These are phyloP conservation scores for Tulasnella sp. DNA, from an alignment of 768 basidiomycete genomes.

Conservation along the genomic window DNA sequence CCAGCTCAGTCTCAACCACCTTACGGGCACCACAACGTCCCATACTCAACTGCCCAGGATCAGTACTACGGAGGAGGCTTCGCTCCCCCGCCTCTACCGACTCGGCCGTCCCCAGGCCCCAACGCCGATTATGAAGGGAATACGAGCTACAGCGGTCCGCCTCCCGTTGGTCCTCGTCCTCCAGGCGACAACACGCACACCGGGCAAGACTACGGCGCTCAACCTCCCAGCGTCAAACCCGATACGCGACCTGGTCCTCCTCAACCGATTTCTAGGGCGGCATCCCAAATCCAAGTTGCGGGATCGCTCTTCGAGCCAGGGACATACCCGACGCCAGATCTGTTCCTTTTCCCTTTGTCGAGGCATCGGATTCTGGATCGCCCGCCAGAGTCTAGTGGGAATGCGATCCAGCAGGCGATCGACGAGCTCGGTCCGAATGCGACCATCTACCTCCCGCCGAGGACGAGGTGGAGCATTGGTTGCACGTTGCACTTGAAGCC, in stretches of 20 bases:
- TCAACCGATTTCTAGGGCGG: neutral
- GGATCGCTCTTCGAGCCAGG: slow-evolving; percentile 13
- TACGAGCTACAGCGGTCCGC: neutral
- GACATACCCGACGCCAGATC: slow-evolving; percentile 15
- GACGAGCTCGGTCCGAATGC: slow-evolving; percentile 17
- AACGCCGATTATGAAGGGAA: neutral
- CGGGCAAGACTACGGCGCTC: neutral
- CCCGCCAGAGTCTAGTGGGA: slow-evolving; percentile 9
- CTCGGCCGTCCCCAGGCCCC: neutral
- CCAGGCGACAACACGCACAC: neutral
- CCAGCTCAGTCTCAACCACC: no score
- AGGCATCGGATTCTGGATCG: neutral
- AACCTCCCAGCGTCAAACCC: neutral
- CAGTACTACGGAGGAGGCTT: neutral
- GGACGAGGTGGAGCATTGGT: slow-evolving; percentile 16
- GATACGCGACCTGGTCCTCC: neutral
- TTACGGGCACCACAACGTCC: neutral
- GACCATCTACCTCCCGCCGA: slow-evolving; percentile 19
- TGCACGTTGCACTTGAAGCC: slow-evolving; percentile 14
- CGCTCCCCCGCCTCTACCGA: neutral
- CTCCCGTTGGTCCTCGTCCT: neutral
- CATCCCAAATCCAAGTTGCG: neutral
- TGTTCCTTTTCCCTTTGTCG: slow-evolving; percentile 10
- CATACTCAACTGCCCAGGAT: neutral
- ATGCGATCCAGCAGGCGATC: slow-evolving; percentile 18